These are phyloP conservation scores for Aspergillus biplanus DNA, from an alignment of 495 filamentous ascomycete genomes.

Conservation along the genomic window DNA sequence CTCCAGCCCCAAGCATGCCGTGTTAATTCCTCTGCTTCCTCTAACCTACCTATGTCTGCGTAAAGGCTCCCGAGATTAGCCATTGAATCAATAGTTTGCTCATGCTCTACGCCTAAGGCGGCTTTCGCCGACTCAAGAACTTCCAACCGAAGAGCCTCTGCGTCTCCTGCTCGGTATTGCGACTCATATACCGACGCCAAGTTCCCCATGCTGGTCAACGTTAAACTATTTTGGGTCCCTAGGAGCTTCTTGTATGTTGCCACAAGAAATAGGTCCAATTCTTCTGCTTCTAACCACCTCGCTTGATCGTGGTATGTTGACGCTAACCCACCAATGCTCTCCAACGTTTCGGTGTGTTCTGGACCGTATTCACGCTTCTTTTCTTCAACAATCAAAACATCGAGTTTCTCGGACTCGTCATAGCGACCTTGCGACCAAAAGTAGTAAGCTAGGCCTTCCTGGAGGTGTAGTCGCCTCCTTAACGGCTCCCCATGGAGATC, in stretches of 20 bases:
- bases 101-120: constrained; percentile 40
- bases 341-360: constrained; percentile 26
- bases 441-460: constrained; percentile 26
- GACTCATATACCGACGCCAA: constrained; percentile 26
- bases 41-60: neutral
- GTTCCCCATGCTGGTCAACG: constrained; percentile 37
- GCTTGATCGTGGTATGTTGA: constrained; percentile 31
- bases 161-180: constrained; percentile 10
- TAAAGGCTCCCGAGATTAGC: constrained; percentile 13
- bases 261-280: constrained; percentile 20
- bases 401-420: constrained; percentile 24
- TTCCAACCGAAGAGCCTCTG: constrained; percentile 25
- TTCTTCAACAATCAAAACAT: constrained; percentile 26
- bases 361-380: constrained; percentile 30
- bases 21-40: constrained; percentile 9
- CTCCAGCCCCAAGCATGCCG: constrained; percentile 10
- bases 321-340: constrained; percentile 29
- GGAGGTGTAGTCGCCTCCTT: constrained; percentile 13
- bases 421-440: constrained; percentile 19
- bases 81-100: constrained; percentile 39
- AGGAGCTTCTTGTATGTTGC: constrained; percentile 29
- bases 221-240: constrained; percentile 39
- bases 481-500: constrained; percentile 5
- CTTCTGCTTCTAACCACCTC: constrained; percentile 34
- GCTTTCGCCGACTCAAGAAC: constrained; percentile 28